phyloP scores from a whole-genome alignment of 768 basidiomycete species.

The Tricholoma hemisulphureum region DNA sequence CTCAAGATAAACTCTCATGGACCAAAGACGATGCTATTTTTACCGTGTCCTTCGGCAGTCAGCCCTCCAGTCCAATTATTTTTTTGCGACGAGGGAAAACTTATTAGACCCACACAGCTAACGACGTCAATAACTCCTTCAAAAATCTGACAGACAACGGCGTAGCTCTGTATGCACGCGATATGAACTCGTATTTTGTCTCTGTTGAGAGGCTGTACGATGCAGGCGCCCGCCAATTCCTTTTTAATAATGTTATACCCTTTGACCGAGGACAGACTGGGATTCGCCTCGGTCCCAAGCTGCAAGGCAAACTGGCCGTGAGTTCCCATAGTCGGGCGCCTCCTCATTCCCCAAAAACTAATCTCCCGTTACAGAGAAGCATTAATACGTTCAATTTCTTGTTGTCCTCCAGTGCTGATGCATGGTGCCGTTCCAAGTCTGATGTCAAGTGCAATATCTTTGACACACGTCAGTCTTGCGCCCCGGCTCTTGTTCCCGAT shows the following conservation, averaged over 20 bases:
- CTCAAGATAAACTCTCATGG: constrained; percentile 16
- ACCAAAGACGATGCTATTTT: constrained; percentile 17
- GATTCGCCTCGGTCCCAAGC: constrained; percentile 10
- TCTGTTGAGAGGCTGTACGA: constrained; percentile 18
- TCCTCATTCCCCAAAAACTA: neutral
- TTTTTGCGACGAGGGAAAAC: neutral
- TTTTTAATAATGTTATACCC: constrained; percentile 23
- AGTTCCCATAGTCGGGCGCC: neutral
- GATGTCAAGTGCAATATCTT: constrained; percentile 18
- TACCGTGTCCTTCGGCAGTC: constrained; percentile 22
- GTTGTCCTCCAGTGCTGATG: constrained; percentile 12
- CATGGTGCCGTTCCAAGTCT: constrained; percentile 17
- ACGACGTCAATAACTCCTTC: constrained; percentile 21
- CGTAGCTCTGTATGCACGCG: constrained; percentile 14
- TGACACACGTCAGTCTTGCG: constrained; percentile 19
- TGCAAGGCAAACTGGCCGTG: constrained; percentile 21
- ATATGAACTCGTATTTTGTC: constrained; percentile 19
- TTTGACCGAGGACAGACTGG: constrained; percentile 22
- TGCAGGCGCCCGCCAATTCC: constrained; percentile 21
- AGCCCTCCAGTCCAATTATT: neutral
- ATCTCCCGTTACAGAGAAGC: constrained; percentile 6
- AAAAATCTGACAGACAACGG: constrained; percentile 17
- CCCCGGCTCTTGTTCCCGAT: no score
- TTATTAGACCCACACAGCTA: constrained; percentile 13
- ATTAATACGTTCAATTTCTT: constrained; percentile 21